Conservation (phyloP, 192 early-diverging fungal species). For the Geranomyces michiganensis region DNA sequence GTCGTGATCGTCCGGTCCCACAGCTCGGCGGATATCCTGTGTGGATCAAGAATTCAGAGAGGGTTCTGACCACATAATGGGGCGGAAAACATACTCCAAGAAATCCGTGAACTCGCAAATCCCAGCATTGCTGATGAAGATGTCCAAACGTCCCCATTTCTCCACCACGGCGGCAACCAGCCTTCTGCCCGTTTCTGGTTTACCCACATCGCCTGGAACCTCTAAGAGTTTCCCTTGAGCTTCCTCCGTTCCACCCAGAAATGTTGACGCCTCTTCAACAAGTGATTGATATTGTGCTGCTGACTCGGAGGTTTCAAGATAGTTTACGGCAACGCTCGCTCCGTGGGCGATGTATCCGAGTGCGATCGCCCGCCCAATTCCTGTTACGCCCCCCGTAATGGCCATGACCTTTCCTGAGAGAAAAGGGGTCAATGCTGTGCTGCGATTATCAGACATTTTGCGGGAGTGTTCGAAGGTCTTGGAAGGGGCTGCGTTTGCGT, state of each 20-base stretch:
- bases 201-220: not conserved
- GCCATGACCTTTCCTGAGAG: not conserved
- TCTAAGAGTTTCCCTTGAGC: not conserved
- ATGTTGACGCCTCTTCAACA: not conserved
- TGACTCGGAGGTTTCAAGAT: not conserved
- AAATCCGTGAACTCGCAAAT: constrained; percentile 4
- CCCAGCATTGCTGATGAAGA: not conserved
- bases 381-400: not conserved
- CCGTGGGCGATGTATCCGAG: constrained; percentile 1
- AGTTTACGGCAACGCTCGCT: not conserved
- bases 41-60: no score
- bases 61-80: no score
- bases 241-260: constrained; percentile 1
- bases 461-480: no score
- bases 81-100: not conserved
- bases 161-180: not conserved
- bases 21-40: not conserved
- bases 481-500: no score
- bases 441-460: no score
- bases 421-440: not conserved
- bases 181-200: not conserved
- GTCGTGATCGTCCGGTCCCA: not conserved
- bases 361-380: not conserved
- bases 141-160: not conserved
- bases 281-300: not conserved